Percentiles rank a stretch among this genome's conserved stretches.
phyloP scores from a whole-genome alignment of 768 basidiomycete species.

The Suillus brevipes region DNA sequence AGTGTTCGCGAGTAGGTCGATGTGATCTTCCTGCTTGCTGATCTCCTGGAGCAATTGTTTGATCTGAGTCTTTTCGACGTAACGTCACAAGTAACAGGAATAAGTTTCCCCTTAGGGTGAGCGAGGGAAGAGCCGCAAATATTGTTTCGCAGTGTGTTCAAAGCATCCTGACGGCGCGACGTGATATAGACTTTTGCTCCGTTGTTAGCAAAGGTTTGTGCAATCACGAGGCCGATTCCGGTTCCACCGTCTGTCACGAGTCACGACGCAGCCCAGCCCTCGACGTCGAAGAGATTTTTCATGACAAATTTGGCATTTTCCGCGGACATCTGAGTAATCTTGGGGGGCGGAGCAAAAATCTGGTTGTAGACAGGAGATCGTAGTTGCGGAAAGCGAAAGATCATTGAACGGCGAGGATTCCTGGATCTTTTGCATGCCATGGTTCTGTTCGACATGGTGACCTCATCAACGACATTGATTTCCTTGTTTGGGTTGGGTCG shows the following conservation, averaged over 20 bases:
- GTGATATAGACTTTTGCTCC: conserved; percentile 45
- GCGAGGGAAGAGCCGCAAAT: conserved; percentile 28
- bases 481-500: background rate
- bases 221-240: conserved; percentile 50
- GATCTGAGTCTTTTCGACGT: conserved; percentile 31
- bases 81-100: conserved; percentile 28
- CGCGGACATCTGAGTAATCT: too few relatives aligned
- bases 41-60: conserved; percentile 32
- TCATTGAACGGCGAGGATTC: background rate
- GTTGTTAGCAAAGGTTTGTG: conserved; percentile 41
- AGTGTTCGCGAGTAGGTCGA: conserved; percentile 79
- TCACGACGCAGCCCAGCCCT: conserved; percentile 29
- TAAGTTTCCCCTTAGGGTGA: conserved; percentile 31
- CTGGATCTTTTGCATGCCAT: background rate
- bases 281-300: conserved; percentile 10
- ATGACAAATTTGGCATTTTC: conserved; percentile 5
- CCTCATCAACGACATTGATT: background rate
- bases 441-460: background rate
- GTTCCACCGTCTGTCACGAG: conserved; percentile 79
- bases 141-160: conserved; percentile 22
- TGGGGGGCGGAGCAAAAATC: too few relatives aligned
- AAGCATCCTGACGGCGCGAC: conserved; percentile 35
- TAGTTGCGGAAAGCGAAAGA: background rate
- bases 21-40: conserved; percentile 37
- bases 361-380: background rate